Percentiles rank a stretch among this genome's conserved stretches.
These are phyloP conservation scores for Penicillium sp. DNA, from an alignment of 2,329 filamentous ascomycete species.

Conservation along the genomic window DNA sequence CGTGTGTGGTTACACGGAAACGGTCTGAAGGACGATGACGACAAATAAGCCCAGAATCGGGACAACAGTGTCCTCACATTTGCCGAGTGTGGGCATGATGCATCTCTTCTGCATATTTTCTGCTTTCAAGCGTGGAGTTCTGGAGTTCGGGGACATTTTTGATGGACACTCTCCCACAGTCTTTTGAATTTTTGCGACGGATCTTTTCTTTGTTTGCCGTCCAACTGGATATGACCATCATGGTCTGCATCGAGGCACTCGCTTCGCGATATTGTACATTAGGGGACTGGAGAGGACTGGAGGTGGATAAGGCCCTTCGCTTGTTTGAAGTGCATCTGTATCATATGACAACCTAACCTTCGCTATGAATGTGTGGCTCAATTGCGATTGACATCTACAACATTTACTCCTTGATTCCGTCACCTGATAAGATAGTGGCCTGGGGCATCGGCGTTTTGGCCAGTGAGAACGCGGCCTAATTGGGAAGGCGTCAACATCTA, in stretches of 20 bases:
- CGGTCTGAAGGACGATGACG: conserved; percentile 29
- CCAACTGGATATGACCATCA: conserved; percentile 1
- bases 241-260: conserved; percentile 11
- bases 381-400: not conserved
- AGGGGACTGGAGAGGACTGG: not conserved
- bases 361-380: not conserved
- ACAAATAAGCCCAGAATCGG: conserved; percentile 22
- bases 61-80: not conserved
- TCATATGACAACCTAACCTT: conserved; percentile 5
- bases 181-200: too few species aligned
- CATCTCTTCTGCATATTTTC: conserved; percentile 13
- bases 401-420: not conserved
- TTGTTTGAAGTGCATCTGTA: conserved; percentile 6
- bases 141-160: conserved; percentile 13
- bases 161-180: conserved; percentile 24
- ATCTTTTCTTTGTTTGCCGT: conserved; percentile 14
- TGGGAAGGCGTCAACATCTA: conserved; percentile 4
- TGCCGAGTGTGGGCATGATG: conserved; percentile 2
- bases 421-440: conserved; percentile 8
- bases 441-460: conserved; percentile 1
- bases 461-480: not conserved
- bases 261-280: conserved; percentile 17
- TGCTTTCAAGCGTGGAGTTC: conserved; percentile 25
- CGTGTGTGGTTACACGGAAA: conserved; percentile 41
- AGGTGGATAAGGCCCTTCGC: not conserved